Evolutionary conservation across 2,329 filamentous ascomycete species (phyloP).

Genomic region (Thelonectria rubi): DNA sequence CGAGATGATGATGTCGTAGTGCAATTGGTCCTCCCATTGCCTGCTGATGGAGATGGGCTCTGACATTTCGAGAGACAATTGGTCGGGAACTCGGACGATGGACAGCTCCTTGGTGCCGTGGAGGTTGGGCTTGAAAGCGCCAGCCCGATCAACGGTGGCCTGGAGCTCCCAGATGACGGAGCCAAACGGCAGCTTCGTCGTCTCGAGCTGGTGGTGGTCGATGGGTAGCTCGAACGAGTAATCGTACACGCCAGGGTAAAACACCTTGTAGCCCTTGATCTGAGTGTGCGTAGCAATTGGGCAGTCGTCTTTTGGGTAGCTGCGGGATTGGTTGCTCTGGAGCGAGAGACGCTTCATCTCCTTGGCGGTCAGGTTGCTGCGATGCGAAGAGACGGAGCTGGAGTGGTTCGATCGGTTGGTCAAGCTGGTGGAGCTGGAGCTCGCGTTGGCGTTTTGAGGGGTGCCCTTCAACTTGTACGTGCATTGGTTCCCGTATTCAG

Average conservation of each 20-base stretch:
- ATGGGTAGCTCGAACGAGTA: conserved; percentile 87
- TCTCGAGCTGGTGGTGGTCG: conserved; percentile 88
- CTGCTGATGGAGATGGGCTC: conserved; percentile 94
- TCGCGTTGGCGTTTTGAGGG: conserved; percentile 49
- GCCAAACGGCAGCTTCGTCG: conserved; percentile 85
- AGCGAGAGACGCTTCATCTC: conserved; percentile 76
- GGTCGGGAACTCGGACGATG: conserved; percentile 85
- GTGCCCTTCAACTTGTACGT: conserved; percentile 58
- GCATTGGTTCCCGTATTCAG: conserved; percentile 71
- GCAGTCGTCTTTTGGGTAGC: conserved; percentile 82
- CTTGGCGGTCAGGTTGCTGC: conserved; percentile 50
- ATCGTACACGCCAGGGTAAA: conserved; percentile 75
- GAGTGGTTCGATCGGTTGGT: conserved; percentile 32
- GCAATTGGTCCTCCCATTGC: conserved; percentile 93
- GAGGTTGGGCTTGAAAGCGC: conserved; percentile 89
- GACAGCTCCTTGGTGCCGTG: conserved; percentile 83
- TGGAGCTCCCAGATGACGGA: conserved; percentile 90
- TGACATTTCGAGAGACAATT: conserved; percentile 87
- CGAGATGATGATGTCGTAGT: conserved; percentile 96
- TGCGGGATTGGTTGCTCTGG: conserved; percentile 82
- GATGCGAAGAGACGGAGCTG: conserved; percentile 36
- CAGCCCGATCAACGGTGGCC: conserved; percentile 83
- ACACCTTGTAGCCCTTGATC: conserved; percentile 83
- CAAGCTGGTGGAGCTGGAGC: conserved; percentile 48
- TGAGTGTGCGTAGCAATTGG: conserved; percentile 67